Evolutionary conservation across 208 protist species (phyloP).

Genomic region (Leishmania major): DNA sequence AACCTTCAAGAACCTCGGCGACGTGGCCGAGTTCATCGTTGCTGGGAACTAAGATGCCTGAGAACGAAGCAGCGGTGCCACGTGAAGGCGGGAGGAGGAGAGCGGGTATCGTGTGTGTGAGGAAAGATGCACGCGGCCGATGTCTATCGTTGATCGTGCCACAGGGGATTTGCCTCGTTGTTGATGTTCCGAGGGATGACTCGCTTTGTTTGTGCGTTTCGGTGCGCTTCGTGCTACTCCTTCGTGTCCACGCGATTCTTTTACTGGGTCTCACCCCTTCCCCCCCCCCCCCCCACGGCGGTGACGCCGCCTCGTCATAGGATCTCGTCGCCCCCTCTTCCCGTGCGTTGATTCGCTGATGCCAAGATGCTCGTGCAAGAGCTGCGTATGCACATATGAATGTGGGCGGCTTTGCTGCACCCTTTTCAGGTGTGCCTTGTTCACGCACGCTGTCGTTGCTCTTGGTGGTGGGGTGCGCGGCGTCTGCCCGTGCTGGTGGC

Average conservation of each 20-base stretch:
- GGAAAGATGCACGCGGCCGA: background rate
- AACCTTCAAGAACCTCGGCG: conserved; percentile 67
- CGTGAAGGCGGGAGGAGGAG: background rate
- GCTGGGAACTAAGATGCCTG: conserved; percentile 14
- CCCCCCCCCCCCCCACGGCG: no score
- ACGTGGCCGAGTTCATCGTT: conserved; percentile 48
- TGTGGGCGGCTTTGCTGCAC: background rate
- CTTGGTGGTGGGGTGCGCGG: background rate
- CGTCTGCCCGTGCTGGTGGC: background rate
- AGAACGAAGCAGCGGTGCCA: background rate
- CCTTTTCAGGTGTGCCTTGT: background rate
- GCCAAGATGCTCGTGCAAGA: no score
- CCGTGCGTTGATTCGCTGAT: background rate
- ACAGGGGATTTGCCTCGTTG: background rate
- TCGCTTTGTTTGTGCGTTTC: background rate
- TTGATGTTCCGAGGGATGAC: background rate
- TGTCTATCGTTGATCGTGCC: background rate
- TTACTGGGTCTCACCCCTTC: background rate
- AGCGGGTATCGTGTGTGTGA: background rate
- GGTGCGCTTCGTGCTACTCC: background rate
- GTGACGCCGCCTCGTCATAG: background rate
- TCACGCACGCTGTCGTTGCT: background rate
- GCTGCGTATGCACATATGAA: no score
- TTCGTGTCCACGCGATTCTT: background rate
- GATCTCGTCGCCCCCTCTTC: background rate